Evolutionary conservation across 2,329 filamentous ascomycete species (phyloP), one percentile per base, ranked within the genome.

Genomic region (Lojkania enalia): DNA sequence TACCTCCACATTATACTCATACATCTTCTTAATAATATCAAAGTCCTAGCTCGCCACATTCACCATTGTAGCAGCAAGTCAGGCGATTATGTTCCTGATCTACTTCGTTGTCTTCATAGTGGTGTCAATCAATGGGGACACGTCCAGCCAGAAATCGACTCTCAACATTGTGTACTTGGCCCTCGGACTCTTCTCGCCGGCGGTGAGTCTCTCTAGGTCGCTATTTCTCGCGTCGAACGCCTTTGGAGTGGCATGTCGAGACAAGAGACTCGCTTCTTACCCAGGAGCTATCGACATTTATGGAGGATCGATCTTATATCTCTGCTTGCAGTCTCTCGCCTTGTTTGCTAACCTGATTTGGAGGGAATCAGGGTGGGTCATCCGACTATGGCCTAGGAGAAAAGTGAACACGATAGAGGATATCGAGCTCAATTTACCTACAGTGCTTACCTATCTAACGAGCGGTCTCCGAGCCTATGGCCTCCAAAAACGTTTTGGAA

Each of bases 241-340:
- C 7, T 27, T 27, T n/a, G 23, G 23, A 7, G 23, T 27, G 7
- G 7, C 23, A n/a, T 27, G 23, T n/a, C 23, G 23, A 7, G n/a
- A 27, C n/a, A 7, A n/a, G 23, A 9, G 95, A 95, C 60, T 89
- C 15, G 80, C 83, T 1, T 70, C 74, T 0, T 84, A 86, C 52
- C 86, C 89, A 0, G 84, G 80, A 2, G 81, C 77, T 5, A 82
- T 94, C 25, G 76, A 79, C 0, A 77, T 84, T 21, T 95, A 88
- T 57, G 90, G 90, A 20, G 87, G 87, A 0, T 88, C 88, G 0
- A 90, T 95, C 27, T 67, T 90, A 0, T 95, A 92, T 65, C 78
- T 95, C 2, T 77, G 88, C 39, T 25, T 89, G 0, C 90, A 95
- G 61, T 81, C 81, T 0, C 86, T 20, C 44, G 12, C 20, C 19